These are phyloP conservation scores for Ceratocystis cacaofunesta DNA, from an alignment of 2,329 filamentous ascomycete genomes.

Conservation along the genomic window DNA sequence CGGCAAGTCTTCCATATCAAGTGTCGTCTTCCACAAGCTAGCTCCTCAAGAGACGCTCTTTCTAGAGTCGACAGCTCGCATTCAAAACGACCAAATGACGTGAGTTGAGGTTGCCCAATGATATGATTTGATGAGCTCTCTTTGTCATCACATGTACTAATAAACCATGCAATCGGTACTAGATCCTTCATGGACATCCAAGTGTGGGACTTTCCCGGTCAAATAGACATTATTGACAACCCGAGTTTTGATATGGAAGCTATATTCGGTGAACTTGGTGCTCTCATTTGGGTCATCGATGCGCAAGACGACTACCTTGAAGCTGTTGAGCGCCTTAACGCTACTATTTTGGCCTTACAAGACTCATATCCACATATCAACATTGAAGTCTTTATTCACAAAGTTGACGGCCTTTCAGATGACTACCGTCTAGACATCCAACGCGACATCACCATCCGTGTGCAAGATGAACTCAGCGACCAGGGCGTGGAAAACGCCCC, in stretches of 20 bases:
- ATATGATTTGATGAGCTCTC: too few species aligned
- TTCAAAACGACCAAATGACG: constrained; percentile 93
- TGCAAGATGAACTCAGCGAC: constrained; percentile 90
- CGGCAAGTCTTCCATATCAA: constrained; percentile 95
- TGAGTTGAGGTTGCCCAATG: constrained; percentile 32
- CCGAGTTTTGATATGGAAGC: constrained; percentile 80
- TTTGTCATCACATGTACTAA: neutral
- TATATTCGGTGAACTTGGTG: constrained; percentile 87
- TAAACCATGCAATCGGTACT: constrained; percentile 18
- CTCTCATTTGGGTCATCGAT: constrained; percentile 96
- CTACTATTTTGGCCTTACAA: constrained; percentile 78
- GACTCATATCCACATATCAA: constrained; percentile 76
- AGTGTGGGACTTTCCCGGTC: constrained; percentile 93
- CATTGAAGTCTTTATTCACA: constrained; percentile 97
- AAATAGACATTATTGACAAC: constrained; percentile 78
- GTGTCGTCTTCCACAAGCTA: constrained; percentile 97
- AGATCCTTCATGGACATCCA: constrained; percentile 99
- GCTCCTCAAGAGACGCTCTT: constrained; percentile 92
- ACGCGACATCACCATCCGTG: constrained; percentile 88
- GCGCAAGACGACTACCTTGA: constrained; percentile 96
- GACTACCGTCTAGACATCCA: constrained; percentile 95
- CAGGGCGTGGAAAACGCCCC: constrained; percentile 85
- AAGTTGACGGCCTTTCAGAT: constrained; percentile 92
- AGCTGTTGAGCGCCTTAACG: constrained; percentile 71
- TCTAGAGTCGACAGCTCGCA: constrained; percentile 82